These are phyloP conservation scores for Trichoderma polysporum DNA, from an alignment of 2,329 filamentous ascomycete species.

Conservation along the genomic window DNA sequence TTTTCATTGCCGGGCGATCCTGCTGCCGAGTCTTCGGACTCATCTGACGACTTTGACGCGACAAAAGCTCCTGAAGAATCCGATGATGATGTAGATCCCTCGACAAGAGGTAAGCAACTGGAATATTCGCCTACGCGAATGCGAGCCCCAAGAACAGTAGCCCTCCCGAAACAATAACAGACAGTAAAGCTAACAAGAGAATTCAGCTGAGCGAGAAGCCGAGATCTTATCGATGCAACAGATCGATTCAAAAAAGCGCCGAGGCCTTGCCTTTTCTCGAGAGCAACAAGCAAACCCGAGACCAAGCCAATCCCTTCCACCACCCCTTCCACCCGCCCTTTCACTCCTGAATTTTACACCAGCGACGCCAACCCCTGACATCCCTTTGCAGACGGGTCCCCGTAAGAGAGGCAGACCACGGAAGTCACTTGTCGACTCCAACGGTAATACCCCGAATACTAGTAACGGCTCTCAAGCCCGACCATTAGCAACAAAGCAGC, in stretches of 20 bases:
- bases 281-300: not conserved
- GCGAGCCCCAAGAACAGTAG: conserved; percentile 25
- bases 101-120: conserved; percentile 39
- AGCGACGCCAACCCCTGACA: not conserved
- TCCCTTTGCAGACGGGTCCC: not conserved
- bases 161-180: conserved; percentile 31
- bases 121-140: conserved; percentile 27
- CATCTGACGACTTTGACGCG: conserved; percentile 37
- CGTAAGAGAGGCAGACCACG: conserved; percentile 17
- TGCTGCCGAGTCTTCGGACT: conserved; percentile 33
- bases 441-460: not conserved
- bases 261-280: conserved; percentile 7
- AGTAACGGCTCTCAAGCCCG: not conserved
- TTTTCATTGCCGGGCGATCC: conserved; percentile 28
- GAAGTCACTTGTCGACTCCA: conserved; percentile 6
- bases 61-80: conserved; percentile 33
- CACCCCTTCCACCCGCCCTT: not conserved
- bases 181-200: conserved; percentile 35
- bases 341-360: not conserved
- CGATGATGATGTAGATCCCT: conserved; percentile 30
- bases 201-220: conserved; percentile 31
- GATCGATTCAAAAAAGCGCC: conserved; percentile 7
- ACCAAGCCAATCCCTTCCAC: not conserved
- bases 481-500: not conserved
- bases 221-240: conserved; percentile 23